phyloP scores from a whole-genome alignment of 495 filamentous ascomycete species.

The Lasiosphaeria ovina region DNA sequence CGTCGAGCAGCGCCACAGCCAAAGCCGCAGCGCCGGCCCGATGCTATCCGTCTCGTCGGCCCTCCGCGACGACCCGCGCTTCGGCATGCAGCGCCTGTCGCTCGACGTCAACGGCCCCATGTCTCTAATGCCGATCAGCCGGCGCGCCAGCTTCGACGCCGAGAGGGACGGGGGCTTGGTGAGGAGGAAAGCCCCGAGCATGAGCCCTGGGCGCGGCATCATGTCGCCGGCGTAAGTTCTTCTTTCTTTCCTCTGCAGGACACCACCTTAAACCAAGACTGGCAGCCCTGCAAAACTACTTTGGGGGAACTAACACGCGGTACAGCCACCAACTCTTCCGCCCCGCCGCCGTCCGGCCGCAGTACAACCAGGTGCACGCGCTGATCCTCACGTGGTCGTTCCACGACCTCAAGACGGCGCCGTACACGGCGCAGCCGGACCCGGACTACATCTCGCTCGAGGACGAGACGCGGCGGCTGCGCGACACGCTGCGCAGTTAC shows the following conservation, averaged over 20 bases:
- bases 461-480: constrained; percentile 31
- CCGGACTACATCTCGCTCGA: constrained; percentile 32
- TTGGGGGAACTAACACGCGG: not conserved
- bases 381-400: constrained; percentile 35
- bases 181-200: constrained; percentile 9
- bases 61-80: constrained; percentile 5
- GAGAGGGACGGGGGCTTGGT: not conserved
- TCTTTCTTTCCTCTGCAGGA: not conserved
- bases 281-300: not conserved
- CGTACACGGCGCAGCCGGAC: constrained; percentile 26
- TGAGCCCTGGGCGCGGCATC: constrained; percentile 8
- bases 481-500: constrained; percentile 25
- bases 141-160: constrained; percentile 19
- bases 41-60: not conserved
- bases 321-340: constrained; percentile 11
- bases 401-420: constrained; percentile 28
- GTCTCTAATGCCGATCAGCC: constrained; percentile 9
- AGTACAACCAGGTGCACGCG: constrained; percentile 29
- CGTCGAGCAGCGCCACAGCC: constrained; percentile 1
- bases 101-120: not conserved
- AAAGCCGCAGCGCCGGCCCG: constrained; percentile 3
- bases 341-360: constrained; percentile 8
- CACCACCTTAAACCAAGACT: not conserved
- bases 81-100: constrained; percentile 10
- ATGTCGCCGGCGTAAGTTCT: constrained; percentile 15